Evolutionary conservation across 768 basidiomycete species (phyloP).

Genomic region (Dacryopinax primogenitus): DNA sequence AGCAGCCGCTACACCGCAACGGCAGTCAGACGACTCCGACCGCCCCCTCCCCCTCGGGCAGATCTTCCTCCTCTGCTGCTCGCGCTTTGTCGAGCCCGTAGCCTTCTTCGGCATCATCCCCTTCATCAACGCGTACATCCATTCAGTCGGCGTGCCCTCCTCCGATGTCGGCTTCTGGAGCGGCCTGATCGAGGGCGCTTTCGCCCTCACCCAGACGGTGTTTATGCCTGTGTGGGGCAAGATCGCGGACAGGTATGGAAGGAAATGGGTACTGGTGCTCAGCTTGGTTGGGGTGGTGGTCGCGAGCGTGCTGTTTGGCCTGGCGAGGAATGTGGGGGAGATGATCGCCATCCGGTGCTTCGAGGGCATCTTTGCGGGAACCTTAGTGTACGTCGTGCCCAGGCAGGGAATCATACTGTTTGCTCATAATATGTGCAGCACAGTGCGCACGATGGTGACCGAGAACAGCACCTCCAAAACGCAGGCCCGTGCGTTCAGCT

Average conservation of each 20-base stretch:
- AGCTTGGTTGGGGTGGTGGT: constrained; percentile 12
- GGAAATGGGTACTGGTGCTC: constrained; percentile 13
- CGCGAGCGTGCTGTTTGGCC: constrained; percentile 11
- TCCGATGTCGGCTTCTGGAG: constrained; percentile 10
- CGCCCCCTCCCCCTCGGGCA: constrained; percentile 13
- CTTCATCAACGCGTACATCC: constrained; percentile 11
- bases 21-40: constrained; percentile 5
- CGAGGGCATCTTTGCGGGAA: constrained; percentile 14
- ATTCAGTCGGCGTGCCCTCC: neutral
- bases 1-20: too few relatives aligned
- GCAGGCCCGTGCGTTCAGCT: constrained; percentile 16
- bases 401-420: neutral
- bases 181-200: constrained; percentile 12
- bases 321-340: constrained; percentile 12
- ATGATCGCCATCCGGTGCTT: constrained; percentile 14
- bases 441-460: constrained; percentile 15
- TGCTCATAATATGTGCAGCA: neutral
- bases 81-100: constrained; percentile 11
- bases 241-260: constrained; percentile 11
- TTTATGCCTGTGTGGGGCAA: constrained; percentile 15
- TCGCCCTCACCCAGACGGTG: constrained; percentile 12
- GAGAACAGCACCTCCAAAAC: constrained; percentile 14
- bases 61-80: constrained; percentile 13
- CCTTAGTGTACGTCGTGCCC: constrained; percentile 9
- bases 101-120: constrained; percentile 17